Evolutionary conservation across 148 eudicot species (phyloP).

Genomic region (Cornus kousa): DNA sequence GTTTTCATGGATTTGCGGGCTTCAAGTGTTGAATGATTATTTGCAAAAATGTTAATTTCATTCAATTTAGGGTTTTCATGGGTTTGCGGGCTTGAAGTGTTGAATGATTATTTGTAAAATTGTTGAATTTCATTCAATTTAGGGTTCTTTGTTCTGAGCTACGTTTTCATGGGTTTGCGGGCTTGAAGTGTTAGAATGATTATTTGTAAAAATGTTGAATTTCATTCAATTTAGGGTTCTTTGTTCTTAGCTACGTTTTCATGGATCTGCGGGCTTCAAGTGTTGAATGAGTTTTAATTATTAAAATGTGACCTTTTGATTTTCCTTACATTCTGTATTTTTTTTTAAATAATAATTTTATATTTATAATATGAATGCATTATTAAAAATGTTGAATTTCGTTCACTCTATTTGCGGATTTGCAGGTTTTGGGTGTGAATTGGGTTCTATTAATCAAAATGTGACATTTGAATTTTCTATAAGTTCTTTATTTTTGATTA

Average conservation of each 20-base stretch:
- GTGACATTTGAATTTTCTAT: background rate
- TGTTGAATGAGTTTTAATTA: background rate
- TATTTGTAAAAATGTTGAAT: background rate
- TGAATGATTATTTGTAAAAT: background rate
- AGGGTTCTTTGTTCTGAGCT: background rate
- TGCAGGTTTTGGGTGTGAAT: background rate
- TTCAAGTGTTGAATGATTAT: no score
- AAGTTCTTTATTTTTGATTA: background rate
- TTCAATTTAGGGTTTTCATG: background rate
- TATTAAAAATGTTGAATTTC: background rate
- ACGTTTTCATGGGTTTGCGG: background rate
- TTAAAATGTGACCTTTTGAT: background rate
- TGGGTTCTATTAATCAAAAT: background rate
- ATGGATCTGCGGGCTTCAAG: background rate
- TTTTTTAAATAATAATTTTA: background rate
- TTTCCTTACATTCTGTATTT: background rate
- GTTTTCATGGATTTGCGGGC: no score
- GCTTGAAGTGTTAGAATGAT: background rate
- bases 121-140: background rate
- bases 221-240: background rate
- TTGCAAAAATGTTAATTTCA: background rate
- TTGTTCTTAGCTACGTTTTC: background rate
- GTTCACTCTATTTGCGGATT: background rate
- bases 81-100: background rate
- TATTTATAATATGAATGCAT: background rate